Evolutionary conservation across 805 yeast genomes (phyloP), one percentile per base, ranked within the genome.

Genomic region (Kuraishia hungarica): DNA sequence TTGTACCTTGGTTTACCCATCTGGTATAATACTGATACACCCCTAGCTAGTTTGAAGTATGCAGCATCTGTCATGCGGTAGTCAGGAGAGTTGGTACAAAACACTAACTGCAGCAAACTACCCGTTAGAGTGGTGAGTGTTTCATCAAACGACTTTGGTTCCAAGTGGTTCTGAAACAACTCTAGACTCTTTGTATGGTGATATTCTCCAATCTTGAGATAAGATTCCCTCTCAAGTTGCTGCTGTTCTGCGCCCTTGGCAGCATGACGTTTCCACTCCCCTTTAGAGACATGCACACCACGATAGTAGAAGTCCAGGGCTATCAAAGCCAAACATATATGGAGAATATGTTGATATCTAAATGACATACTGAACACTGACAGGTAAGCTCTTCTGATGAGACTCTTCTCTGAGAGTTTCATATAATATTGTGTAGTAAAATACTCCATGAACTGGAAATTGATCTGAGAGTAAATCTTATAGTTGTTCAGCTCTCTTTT

Each of bases 161-260:
- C 51, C n/a, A 61, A 60, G 24, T 61, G 61, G 21, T 56, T 56
- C 29, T 58, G 56, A 57, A 63, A 51, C n/a, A 59, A 57, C 20
- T 48, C 49, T 56, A 64, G 55, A n/a, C 64, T 61, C 50, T 58
- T 55, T n/a, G 60, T 54, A 22, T 62, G 55, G 54, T 64, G 66
- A 48, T 53, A 62, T 20, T 62, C 62, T 20, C 63, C 65, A 22
- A 64, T 52, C 22, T 58, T 51, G 24, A 61, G 39, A 50, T 64
- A 63, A 0, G 61, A 51, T 2, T 57, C 54, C 21, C 60, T 53
- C n/a, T 57, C 55, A 26, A 57, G 53, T 22, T 54, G 49, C 11
- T 60, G 52, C 3, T 54, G 46, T 8, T 43, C 46, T 35, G 55
- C 56, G 1, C 53, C 53, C 3, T 52, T 28, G 21, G 47, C 48